Evolutionary conservation across 1,284 basidiomycete genomes (phyloP).

Genomic region (Trichosporon ovoides): DNA sequence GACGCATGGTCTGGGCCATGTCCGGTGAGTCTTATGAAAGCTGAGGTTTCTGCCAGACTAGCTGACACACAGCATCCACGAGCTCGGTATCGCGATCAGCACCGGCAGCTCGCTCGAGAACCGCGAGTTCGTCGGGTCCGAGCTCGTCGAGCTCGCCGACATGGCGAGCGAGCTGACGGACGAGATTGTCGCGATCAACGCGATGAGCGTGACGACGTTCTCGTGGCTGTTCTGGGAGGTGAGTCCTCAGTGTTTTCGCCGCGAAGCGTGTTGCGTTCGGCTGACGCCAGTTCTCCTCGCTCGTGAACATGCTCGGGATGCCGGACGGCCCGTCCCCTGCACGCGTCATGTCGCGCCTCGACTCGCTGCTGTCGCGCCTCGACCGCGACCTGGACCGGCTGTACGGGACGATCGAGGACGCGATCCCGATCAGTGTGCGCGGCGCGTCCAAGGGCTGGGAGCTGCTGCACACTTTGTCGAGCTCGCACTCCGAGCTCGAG

Average conservation of each 20-base stretch:
- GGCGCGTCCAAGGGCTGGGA: conserved; percentile 12
- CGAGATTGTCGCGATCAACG: conserved; percentile 37
- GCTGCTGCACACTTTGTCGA: not conserved
- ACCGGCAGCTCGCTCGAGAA: conserved; percentile 36
- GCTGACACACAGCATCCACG: conserved; percentile 35
- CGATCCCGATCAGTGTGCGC: conserved; percentile 9
- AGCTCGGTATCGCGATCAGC: conserved; percentile 36
- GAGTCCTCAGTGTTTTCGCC: conserved; percentile 2
- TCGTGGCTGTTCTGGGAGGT: conserved; percentile 45
- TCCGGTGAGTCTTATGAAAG: conserved; percentile 35
- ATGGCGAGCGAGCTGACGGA: conserved; percentile 37
- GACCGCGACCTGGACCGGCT: conserved; percentile 30
- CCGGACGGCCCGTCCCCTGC: conserved; percentile 3
- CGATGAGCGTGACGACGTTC: conserved; percentile 40
- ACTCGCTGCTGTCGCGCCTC: conserved; percentile 35
- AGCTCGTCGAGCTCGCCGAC: conserved; percentile 41
- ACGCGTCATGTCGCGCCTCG: conserved; percentile 25
- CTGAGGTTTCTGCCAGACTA: no score
- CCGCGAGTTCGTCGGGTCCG: conserved; percentile 29
- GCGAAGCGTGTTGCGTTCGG: not conserved
- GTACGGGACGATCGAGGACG: conserved; percentile 14
- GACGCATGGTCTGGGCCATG: conserved; percentile 32
- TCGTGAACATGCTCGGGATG: conserved; percentile 31
- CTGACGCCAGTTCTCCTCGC: conserved; percentile 28
- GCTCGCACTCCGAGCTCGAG: conserved; percentile 6